These are phyloP conservation scores for Sporisorium iseilematis-ciliati DNA, from an alignment of 1,284 basidiomycete genomes.

Conservation along the genomic window DNA sequence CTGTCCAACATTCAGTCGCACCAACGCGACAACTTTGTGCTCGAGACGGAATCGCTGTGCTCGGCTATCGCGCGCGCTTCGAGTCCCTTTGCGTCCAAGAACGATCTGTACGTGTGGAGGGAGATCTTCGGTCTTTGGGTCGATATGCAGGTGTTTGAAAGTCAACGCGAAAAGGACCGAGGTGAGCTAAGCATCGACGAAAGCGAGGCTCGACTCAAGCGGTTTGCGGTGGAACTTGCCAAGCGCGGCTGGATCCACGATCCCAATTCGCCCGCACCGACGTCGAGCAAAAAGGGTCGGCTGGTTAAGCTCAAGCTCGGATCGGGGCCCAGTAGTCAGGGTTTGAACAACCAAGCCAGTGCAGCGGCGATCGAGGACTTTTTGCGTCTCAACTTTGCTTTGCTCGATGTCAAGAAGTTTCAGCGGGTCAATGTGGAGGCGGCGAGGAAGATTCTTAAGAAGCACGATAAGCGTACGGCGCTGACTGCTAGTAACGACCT, in stretches of 20 bases:
- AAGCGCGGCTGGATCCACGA: conserved; percentile 69
- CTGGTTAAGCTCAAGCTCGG: conserved; percentile 58
- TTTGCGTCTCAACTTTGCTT: conserved; percentile 81
- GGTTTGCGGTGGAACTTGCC: conserved; percentile 79
- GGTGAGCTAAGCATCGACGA: conserved; percentile 82
- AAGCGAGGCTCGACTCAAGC: conserved; percentile 78
- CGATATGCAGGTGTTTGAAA: conserved; percentile 89
- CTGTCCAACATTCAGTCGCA: conserved; percentile 78
- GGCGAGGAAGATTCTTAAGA: conserved; percentile 79
- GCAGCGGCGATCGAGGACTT: conserved; percentile 77
- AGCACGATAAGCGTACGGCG: conserved; percentile 86
- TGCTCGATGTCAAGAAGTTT: conserved; percentile 84
- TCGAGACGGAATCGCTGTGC: conserved; percentile 77
- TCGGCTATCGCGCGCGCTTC: conserved; percentile 72
- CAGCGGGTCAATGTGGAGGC: conserved; percentile 90
- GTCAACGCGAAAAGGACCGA: conserved; percentile 77
- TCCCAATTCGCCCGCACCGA: conserved; percentile 27
- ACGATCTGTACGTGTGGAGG: conserved; percentile 91
- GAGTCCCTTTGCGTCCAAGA: conserved; percentile 69
- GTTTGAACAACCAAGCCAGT: conserved; percentile 52
- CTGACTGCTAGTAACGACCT: conserved; percentile 71
- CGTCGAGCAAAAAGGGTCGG: conserved; percentile 30
- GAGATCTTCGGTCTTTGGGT: conserved; percentile 90
- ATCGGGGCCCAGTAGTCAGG: conserved; percentile 43
- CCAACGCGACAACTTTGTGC: conserved; percentile 77